phyloP scores from a whole-genome alignment of 2,329 filamentous ascomycete species.

The Stachybotrys echinatus region DNA sequence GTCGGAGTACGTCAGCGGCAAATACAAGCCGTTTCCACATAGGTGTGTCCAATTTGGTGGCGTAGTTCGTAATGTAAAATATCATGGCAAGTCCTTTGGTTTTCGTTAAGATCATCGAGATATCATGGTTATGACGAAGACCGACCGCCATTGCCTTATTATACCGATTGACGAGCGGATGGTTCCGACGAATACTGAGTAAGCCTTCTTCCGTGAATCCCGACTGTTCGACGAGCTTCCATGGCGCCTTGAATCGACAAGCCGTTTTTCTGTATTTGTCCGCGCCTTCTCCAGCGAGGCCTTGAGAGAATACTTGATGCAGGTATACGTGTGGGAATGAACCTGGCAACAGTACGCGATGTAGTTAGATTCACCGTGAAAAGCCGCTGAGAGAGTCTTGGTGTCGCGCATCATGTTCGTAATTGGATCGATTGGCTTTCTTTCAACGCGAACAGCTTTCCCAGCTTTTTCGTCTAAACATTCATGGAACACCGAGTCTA shows the following conservation, averaged over 20 bases:
- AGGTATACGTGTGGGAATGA: neutral
- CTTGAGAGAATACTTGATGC: neutral
- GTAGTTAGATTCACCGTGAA: neutral
- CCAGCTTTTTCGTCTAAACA: neutral
- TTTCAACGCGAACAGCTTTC: neutral
- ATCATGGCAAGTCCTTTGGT: conserved; percentile 3
- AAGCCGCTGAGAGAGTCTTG: neutral
- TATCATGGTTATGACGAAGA: conserved; percentile 1
- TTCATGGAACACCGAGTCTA: neutral
- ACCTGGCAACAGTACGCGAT: neutral
- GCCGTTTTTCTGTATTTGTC: neutral
- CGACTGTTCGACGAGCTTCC: neutral
- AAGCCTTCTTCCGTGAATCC: conserved; percentile 1
- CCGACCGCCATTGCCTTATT: neutral
- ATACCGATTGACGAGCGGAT: neutral
- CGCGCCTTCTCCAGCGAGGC: neutral
- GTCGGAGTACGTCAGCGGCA: neutral
- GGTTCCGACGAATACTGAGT: neutral
- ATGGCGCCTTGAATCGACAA: conserved; percentile 1
- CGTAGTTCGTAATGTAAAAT: conserved; percentile 5
- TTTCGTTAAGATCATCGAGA: conserved; percentile 2
- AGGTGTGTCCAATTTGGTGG: conserved; percentile 3
- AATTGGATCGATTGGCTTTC: neutral
- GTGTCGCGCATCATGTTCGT: neutral
- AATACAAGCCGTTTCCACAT: conserved; percentile 3